These are phyloP conservation scores for Coriaria nepalensis DNA, from an alignment of 306 rosid species.

Conservation along the genomic window DNA sequence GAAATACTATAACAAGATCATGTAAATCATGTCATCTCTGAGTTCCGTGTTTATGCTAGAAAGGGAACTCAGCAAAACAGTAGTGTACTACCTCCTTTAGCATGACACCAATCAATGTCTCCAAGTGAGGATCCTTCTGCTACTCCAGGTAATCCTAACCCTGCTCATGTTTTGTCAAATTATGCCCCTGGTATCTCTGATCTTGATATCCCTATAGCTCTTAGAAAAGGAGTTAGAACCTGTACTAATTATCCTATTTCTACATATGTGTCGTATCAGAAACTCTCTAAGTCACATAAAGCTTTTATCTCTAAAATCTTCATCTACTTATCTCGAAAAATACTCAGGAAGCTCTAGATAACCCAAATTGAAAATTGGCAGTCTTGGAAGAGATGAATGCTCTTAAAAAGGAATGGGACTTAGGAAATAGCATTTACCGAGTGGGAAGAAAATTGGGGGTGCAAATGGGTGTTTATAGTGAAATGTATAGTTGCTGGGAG, in stretches of 20 bases:
- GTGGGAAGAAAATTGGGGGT: not conserved
- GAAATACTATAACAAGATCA: slow-evolving; percentile 2
- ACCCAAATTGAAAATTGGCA: not conserved
- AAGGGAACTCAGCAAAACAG: not conserved
- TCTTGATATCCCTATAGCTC: too few relatives aligned
- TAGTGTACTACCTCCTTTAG: too few relatives aligned
- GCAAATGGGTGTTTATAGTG: slow-evolving; percentile 4
- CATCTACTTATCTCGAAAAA: not conserved
- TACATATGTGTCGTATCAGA: too few relatives aligned
- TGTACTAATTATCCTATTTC: too few relatives aligned
- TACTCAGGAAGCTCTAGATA: not conserved
- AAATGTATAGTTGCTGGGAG: not conserved
- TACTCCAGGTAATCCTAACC: too few relatives aligned
- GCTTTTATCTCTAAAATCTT: not conserved
- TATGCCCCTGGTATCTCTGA: too few relatives aligned
- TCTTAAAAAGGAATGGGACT: not conserved
- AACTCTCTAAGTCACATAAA: too few relatives aligned
- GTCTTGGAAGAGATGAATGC: not conserved
- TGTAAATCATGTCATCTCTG: not conserved
- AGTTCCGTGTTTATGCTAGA: not conserved
- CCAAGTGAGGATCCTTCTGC: too few relatives aligned
- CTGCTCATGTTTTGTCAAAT: too few relatives aligned
- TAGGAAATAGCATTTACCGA: not conserved
- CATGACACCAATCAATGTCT: too few relatives aligned
- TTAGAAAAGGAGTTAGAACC: too few relatives aligned